Percentiles rank a stretch among this genome's conserved stretches.
phyloP scores from a whole-genome alignment of 139 green algal species.

The Chlamydomonas sp. region DNA sequence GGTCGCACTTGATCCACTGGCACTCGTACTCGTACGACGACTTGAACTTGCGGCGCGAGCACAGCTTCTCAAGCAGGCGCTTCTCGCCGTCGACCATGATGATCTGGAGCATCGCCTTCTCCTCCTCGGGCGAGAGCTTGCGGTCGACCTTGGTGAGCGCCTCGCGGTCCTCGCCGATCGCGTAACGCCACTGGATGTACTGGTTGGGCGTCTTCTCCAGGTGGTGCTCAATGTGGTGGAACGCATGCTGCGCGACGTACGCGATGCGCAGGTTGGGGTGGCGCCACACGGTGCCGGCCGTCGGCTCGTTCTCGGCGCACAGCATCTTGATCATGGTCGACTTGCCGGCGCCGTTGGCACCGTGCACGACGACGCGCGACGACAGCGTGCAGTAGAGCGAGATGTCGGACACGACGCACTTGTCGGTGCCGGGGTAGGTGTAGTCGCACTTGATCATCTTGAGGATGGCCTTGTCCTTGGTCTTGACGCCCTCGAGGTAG shows the following conservation, averaged over 20 bases:
- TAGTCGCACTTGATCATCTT: conserved; percentile 78
- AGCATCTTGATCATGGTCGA: conserved; percentile 86
- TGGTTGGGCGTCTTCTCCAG: conserved; percentile 87
- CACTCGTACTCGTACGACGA: conserved; percentile 81
- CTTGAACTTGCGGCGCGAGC: conserved; percentile 73
- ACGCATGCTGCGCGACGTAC: conserved; percentile 82
- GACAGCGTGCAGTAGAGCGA: conserved; percentile 69
- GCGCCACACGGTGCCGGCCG: conserved; percentile 68
- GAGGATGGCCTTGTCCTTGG: conserved; percentile 89
- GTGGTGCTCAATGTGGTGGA: conserved; percentile 93
- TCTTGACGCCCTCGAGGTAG: conserved; percentile 92
- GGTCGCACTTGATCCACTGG: conserved; percentile 35
- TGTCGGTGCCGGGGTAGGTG: conserved; percentile 69
- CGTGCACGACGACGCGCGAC: conserved; percentile 72
- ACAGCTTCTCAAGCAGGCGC: conserved; percentile 58
- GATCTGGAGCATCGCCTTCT: conserved; percentile 68
- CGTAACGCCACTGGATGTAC: conserved; percentile 94
- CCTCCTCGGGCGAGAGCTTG: conserved; percentile 73
- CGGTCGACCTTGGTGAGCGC: conserved; percentile 61
- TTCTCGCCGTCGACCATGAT: conserved; percentile 31
- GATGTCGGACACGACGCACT: conserved; percentile 57
- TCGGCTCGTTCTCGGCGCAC: conserved; percentile 69
- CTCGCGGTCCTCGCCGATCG: conserved; percentile 84
- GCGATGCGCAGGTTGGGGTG: conserved; percentile 91
- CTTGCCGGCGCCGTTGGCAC: conserved; percentile 86